These are phyloP conservation scores for Colletotrichum theobromicola DNA, from an alignment of 2,329 filamentous ascomycete species.

Conservation along the genomic window DNA sequence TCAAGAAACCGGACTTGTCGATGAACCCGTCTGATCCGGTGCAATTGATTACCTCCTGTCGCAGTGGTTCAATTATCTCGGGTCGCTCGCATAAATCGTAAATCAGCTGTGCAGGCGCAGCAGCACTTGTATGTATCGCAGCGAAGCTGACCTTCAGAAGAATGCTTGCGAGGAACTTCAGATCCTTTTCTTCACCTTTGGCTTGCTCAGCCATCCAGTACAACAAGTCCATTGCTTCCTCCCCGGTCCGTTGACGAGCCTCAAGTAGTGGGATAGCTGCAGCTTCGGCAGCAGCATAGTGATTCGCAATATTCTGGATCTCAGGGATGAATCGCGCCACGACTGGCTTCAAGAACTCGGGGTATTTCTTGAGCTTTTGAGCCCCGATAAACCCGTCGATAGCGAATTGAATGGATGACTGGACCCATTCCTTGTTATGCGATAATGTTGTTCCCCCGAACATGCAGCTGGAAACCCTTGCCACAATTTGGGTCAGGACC, in stretches of 20 bases:
- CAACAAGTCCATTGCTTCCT: constrained; percentile 26
- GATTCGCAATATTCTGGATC: constrained; percentile 29
- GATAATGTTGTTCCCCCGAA: constrained; percentile 28
- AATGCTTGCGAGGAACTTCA: constrained; percentile 29
- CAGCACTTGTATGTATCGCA: constrained; percentile 32
- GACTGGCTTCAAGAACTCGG: constrained; percentile 29
- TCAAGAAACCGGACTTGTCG: not conserved
- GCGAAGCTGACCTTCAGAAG: constrained; percentile 32
- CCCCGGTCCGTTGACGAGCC: constrained; percentile 16
- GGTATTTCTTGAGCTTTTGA: constrained; percentile 22
- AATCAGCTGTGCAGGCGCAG: constrained; percentile 28
- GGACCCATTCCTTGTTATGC: constrained; percentile 33
- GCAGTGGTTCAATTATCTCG: not conserved
- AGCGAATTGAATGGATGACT: constrained; percentile 31
- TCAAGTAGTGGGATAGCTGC: constrained; percentile 30
- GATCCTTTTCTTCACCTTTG: constrained; percentile 17
- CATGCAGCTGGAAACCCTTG: constrained; percentile 32
- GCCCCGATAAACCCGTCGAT: constrained; percentile 32
- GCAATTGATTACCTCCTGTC: not conserved
- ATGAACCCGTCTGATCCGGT: not conserved
- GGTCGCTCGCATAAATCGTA: constrained; percentile 28
- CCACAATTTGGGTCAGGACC: constrained; percentile 29
- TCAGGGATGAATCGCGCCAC: constrained; percentile 28
- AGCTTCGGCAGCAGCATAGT: constrained; percentile 25
- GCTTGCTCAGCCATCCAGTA: constrained; percentile 25